Base-by-base conservation (phyloP, 176 grass and related monocot species). In the Luzula sylvatica region DNA sequence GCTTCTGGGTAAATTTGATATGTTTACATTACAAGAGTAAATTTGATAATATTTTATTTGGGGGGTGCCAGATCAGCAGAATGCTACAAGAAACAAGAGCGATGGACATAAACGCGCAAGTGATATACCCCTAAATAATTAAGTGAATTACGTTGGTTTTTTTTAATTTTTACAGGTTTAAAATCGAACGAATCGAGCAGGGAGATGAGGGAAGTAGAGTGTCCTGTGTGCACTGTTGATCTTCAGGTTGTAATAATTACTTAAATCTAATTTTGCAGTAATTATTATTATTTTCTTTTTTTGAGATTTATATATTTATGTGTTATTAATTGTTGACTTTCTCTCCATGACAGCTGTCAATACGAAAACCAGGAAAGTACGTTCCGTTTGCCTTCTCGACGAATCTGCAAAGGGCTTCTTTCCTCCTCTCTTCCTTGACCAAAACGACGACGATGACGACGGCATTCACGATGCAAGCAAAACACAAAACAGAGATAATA, bases 61-160 rank as follows among this genome's bases (percentile, higher is more conserved):
- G n/a, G n/a, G n/a, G n/a, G n/a, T n/a, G n/a, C 42, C 68, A 96
- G 92, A 98, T 98, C 65, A 87, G 92, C 81, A 82, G 72, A 68
- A 71, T 98, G 58, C 89, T 98, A 75, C 78, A 90, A 71, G 92
- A 98, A 68, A 79, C 78, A 38, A 78, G 85, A 78, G 85, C 86
- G 54, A 61, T 98, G 72, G 92, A 90, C 82, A 79, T 87, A 55
- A 98, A 75, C 28, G 82, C 78, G 46, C 81, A 80, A 32, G 64
- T 98, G 61, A 89, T 98, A 6, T 90, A 90, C 62, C 92, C 92
- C 52, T 82, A 90, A 69, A 84, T 80, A 56, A 81, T n/a, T n/a
- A n/a, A n/a, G n/a, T n/a, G n/a, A n/a, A n/a, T n/a, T n/a, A n/a
- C n/a, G n/a, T n/a, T n/a, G n/a, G n/a, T n/a, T n/a, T n/a, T n/a